Conservation (phyloP, 805 yeast genomes). For the Starmerella sp. region DNA sequence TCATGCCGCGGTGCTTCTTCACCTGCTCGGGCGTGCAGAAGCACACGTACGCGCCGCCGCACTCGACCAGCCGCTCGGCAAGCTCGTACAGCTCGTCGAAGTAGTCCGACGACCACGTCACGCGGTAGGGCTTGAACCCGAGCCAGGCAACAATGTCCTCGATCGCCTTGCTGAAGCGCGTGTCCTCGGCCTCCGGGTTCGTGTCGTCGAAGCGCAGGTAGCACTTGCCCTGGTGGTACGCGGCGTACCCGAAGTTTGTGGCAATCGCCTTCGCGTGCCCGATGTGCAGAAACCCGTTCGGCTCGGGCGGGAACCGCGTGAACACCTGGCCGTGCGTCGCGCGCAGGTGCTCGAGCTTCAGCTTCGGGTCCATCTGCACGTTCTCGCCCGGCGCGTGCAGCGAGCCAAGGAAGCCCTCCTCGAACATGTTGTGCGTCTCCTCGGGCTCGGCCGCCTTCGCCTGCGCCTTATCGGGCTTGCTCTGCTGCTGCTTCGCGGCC, state of each 20-base stretch:
- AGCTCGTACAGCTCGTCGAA: slow-evolving; percentile 78
- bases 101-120: slow-evolving; percentile 92
- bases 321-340: slow-evolving; percentile 72
- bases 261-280: slow-evolving; percentile 97
- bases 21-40: slow-evolving; percentile 89
- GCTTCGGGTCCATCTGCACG: slow-evolving; percentile 78
- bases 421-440: slow-evolving; percentile 47
- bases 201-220: slow-evolving; percentile 94
- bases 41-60: slow-evolving; percentile 78
- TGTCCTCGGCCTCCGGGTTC: slow-evolving; percentile 98
- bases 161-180: slow-evolving; percentile 74
- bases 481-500: slow-evolving; percentile 6
- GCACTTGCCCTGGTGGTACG: slow-evolving; percentile 73
- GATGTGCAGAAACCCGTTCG: slow-evolving; percentile 92
- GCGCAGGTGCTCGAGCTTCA: slow-evolving; percentile 67
- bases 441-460: slow-evolving; percentile 14
- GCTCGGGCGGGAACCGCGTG: slow-evolving; percentile 98
- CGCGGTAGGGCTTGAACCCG: slow-evolving; percentile 87
- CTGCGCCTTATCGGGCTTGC: slow-evolving; percentile 32
- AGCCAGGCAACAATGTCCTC: slow-evolving; percentile 81
- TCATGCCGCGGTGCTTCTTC: slow-evolving; percentile 79
- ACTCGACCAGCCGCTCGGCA: slow-evolving; percentile 68
- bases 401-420: slow-evolving; percentile 91
- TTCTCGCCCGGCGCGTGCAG: slow-evolving; percentile 92
- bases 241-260: slow-evolving; percentile 96